A percentile compares a stretch with the other conserved stretches of the same genome.
phyloP scores from a whole-genome alignment of 495 filamentous ascomycete genomes.

The Bryoglossum gracile region DNA sequence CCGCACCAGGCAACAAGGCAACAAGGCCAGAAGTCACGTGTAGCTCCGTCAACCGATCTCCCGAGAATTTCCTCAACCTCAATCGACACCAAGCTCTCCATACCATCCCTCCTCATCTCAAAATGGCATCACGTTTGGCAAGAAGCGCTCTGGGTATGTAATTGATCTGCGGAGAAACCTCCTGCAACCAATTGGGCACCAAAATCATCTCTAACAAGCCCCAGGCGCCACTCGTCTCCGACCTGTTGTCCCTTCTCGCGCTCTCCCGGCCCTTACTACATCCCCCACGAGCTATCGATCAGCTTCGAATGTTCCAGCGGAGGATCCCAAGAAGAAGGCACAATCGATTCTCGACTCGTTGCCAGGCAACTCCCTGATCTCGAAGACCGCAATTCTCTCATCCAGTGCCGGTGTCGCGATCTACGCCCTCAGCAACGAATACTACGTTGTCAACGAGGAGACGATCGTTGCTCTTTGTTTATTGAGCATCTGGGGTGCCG shows the following conservation, averaged over 20 bases:
- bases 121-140: conserved; percentile 94
- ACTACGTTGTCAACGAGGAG: conserved; percentile 99
- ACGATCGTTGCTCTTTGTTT: conserved; percentile 83
- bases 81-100: conserved; percentile 19
- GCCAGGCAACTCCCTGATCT: conserved; percentile 75
- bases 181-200: conserved; percentile 18
- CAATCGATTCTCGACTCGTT: conserved; percentile 89
- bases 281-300: conserved; percentile 49
- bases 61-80: conserved; percentile 19
- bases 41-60: conserved; percentile 13
- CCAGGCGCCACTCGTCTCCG: conserved; percentile 87
- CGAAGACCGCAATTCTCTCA: conserved; percentile 94
- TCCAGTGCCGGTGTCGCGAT: conserved; percentile 82
- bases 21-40: conserved; percentile 19
- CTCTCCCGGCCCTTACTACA: conserved; percentile 62
- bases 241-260: conserved; percentile 58
- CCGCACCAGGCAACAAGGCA: not conserved
- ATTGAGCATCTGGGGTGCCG: conserved; percentile 78
- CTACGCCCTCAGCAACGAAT: conserved; percentile 97
- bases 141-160: conserved; percentile 83
- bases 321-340: conserved; percentile 88
- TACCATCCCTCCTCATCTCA: conserved; percentile 45
- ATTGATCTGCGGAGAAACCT: conserved; percentile 10
- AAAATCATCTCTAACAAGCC: conserved; percentile 24
- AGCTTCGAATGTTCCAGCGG: conserved; percentile 67